Percentiles rank a stretch among this genome's conserved stretches.
Evolutionary conservation across 495 filamentous ascomycete genomes (phyloP).

Genomic region (Neurospora sp.): DNA sequence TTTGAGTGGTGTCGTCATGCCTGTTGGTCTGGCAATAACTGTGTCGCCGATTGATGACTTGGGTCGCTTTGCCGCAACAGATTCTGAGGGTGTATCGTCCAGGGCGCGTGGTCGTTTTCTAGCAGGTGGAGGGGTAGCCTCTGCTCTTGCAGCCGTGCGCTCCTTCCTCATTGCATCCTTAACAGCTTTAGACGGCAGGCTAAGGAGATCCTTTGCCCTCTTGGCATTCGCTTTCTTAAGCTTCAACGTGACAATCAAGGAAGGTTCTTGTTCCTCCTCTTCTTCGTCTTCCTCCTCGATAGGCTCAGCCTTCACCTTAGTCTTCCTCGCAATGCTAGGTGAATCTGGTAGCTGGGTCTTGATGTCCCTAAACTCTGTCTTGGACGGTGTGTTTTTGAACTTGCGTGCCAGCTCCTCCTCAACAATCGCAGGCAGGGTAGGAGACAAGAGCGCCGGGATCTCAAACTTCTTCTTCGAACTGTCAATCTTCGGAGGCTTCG

Average conservation of each 20-base stretch:
- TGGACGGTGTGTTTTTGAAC: constrained; percentile 22
- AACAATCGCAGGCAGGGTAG: constrained; percentile 35
- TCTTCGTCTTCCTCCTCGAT: constrained; percentile 22
- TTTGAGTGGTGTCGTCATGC: constrained; percentile 34
- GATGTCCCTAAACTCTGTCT: constrained; percentile 19
- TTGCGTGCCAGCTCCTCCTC: constrained; percentile 30
- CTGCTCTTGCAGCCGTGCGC: constrained; percentile 25
- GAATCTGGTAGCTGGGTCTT: constrained; percentile 26
- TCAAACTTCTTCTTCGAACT: constrained; percentile 12
- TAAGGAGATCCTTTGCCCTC: constrained; percentile 31
- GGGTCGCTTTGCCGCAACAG: constrained; percentile 20
- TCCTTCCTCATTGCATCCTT: constrained; percentile 31
- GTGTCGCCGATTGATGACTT: constrained; percentile 15
- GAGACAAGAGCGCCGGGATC: constrained; percentile 36
- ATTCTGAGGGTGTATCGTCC: constrained; percentile 19
- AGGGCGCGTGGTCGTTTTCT: constrained; percentile 33
- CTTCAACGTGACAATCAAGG: constrained; percentile 25
- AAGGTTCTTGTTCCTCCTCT: constrained; percentile 8
- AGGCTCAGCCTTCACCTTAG: constrained; percentile 16
- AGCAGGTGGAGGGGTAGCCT: constrained; percentile 27
- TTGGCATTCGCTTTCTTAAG: constrained; percentile 32
- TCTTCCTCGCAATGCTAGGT: constrained; percentile 28
- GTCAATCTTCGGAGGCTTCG: constrained; percentile 12
- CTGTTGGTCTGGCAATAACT: constrained; percentile 14
- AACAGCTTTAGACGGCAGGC: constrained; percentile 30